These are phyloP conservation scores for Bondarzewia mesenterica DNA, from an alignment of 1,284 basidiomycete genomes.

Conservation along the genomic window DNA sequence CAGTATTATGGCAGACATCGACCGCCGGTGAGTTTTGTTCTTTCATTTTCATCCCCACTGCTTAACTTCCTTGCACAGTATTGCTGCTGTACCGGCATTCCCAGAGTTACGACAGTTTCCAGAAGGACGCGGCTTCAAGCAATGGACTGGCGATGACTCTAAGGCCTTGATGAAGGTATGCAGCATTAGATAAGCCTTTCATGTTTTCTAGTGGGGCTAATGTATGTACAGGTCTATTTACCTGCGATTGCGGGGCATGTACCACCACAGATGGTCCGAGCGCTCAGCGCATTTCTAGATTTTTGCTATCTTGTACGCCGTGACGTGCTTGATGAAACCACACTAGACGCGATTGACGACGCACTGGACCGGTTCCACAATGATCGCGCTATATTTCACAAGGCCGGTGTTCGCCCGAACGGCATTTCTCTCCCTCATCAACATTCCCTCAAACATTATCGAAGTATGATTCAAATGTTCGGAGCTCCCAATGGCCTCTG, in stretches of 20 bases:
- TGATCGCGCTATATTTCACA: constrained; percentile 10
- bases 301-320: constrained; percentile 16
- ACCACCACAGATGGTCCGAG: constrained; percentile 11
- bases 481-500: constrained; percentile 17
- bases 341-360: constrained; percentile 5
- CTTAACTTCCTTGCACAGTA: constrained; percentile 1
- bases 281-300: constrained; percentile 11
- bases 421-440: constrained; percentile 15
- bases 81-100: constrained; percentile 9
- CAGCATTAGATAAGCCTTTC: background rate
- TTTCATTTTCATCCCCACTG: background rate
- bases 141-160: constrained; percentile 18
- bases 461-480: constrained; percentile 9
- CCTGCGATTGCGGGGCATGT: constrained; percentile 2
- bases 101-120: constrained; percentile 7
- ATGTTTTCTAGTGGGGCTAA: background rate
- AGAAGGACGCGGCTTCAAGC: constrained; percentile 14
- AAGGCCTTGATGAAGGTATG: constrained; percentile 14
- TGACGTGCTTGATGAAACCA: background rate
- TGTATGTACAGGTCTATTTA: constrained; percentile 12
- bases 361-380: constrained; percentile 8
- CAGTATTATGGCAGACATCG: constrained; percentile 22
- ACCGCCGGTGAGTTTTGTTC: background rate
- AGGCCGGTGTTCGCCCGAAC: constrained; percentile 7
- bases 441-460: too few relatives aligned